Evolutionary conservation across 352 stramenopile species (phyloP).

Genomic region (Achlya hypogyna): DNA sequence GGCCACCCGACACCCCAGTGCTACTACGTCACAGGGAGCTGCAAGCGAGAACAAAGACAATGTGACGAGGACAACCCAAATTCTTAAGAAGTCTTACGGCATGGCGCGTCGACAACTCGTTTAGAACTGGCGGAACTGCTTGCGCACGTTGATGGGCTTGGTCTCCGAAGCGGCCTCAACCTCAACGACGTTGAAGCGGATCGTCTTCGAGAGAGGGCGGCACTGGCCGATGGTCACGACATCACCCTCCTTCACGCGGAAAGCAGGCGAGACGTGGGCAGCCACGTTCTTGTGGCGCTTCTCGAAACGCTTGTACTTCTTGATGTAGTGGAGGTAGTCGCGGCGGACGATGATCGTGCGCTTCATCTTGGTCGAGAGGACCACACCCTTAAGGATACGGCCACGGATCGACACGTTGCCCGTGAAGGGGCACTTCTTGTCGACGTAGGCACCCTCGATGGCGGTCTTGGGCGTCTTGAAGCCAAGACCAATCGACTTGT

Average conservation of each 20-base stretch:
- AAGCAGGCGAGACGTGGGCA: conserved; percentile 95
- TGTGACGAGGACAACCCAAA: conserved; percentile 14
- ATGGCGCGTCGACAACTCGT: background rate
- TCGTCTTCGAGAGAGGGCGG: conserved; percentile 98
- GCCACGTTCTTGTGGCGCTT: conserved; percentile 99
- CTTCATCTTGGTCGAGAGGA: conserved; percentile 99
- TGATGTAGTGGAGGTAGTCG: conserved; percentile 99
- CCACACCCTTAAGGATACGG: conserved; percentile 96
- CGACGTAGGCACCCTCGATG: conserved; percentile 94
- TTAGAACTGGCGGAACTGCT: conserved; percentile 99
- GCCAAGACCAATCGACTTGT: conserved; percentile 95
- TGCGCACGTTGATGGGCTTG: conserved; percentile 96
- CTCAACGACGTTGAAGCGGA: conserved; percentile 99
- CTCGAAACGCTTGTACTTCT: conserved; percentile 99
- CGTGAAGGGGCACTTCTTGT: conserved; percentile 99
- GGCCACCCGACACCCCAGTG: too few relatives aligned
- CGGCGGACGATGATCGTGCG: conserved; percentile 98
- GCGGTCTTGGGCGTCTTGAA: conserved; percentile 98
- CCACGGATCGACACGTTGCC: conserved; percentile 98
- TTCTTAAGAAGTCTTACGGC: background rate
- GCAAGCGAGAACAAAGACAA: too few relatives aligned
- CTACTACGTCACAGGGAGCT: too few relatives aligned
- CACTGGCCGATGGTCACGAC: conserved; percentile 99
- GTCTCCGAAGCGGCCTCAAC: conserved; percentile 94
- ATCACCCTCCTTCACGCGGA: conserved; percentile 98